Conservation (phyloP, 1,139 yeast species). For the Scheffersomyces illinoinensis region DNA sequence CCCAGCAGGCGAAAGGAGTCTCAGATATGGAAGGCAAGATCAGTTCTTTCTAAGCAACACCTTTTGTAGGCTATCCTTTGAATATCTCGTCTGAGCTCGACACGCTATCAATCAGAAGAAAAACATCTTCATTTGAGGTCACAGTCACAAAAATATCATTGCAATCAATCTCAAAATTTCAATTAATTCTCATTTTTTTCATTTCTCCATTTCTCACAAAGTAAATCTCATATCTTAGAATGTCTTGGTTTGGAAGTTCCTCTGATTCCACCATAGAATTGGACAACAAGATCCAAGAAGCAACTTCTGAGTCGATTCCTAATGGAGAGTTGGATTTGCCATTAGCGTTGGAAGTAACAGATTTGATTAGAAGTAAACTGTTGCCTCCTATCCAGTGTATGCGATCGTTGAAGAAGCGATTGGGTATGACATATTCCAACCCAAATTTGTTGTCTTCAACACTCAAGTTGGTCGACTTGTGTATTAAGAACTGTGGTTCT, state of each 20-base stretch:
- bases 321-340: constrained; percentile 87
- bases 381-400: constrained; percentile 83
- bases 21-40: neutral
- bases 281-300: constrained; percentile 68
- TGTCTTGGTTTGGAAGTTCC: constrained; percentile 66
- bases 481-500: constrained; percentile 90
- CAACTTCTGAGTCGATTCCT: constrained; percentile 88
- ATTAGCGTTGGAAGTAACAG: constrained; percentile 84
- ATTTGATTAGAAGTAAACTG: constrained; percentile 78
- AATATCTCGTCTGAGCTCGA: neutral
- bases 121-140: neutral
- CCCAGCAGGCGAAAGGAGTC: neutral
- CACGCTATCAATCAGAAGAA: neutral
- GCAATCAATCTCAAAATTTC: neutral
- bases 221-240: constrained; percentile 13
- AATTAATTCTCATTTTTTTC: neutral
- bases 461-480: constrained; percentile 76
- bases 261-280: constrained; percentile 49
- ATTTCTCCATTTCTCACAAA: neutral
- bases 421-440: constrained; percentile 58
- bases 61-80: neutral
- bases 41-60: neutral
- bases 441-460: constrained; percentile 80
- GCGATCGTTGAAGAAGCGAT: constrained; percentile 76
- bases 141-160: neutral